Conservation (phyloP, 768 basidiomycete genomes). For the Leucocoprinus leucothites region DNA sequence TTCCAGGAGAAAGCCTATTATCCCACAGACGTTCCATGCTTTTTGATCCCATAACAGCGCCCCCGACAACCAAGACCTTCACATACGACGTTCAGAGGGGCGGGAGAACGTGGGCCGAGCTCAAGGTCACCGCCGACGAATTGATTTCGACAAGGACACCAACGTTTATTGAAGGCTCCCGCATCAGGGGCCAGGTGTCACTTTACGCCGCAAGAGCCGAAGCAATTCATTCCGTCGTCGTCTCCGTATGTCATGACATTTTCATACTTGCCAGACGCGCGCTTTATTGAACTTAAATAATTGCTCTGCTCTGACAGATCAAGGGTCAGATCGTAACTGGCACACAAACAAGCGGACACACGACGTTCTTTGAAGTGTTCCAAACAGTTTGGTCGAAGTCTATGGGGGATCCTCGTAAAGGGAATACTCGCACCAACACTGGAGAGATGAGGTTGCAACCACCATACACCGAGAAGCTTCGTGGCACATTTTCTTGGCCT, state of each 20-base stretch:
- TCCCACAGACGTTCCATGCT: not conserved
- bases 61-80: constrained; percentile 27
- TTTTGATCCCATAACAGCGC: not conserved
- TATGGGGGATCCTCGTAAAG: constrained; percentile 23
- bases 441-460: constrained; percentile 1
- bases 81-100: constrained; percentile 23
- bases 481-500: constrained; percentile 33
- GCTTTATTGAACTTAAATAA: not conserved
- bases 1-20: not conserved
- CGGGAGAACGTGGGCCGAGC: constrained; percentile 42
- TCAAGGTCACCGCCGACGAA: constrained; percentile 44
- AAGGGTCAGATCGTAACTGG: constrained; percentile 37
- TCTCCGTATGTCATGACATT: constrained; percentile 39
- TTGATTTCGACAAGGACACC: constrained; percentile 31
- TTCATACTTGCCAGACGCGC: not conserved
- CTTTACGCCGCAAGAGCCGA: constrained; percentile 36
- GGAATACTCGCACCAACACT: constrained; percentile 13
- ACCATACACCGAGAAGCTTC: constrained; percentile 23
- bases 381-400: constrained; percentile 35
- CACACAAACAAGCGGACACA: constrained; percentile 29
- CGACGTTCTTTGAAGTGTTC: constrained; percentile 31
- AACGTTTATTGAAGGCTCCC: constrained; percentile 31
- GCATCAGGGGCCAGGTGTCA: constrained; percentile 31
- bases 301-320: constrained; percentile 20
- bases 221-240: constrained; percentile 41